Evolutionary conservation across 2,329 filamentous ascomycete genomes (phyloP).

Genomic region (Apiospora marii): DNA sequence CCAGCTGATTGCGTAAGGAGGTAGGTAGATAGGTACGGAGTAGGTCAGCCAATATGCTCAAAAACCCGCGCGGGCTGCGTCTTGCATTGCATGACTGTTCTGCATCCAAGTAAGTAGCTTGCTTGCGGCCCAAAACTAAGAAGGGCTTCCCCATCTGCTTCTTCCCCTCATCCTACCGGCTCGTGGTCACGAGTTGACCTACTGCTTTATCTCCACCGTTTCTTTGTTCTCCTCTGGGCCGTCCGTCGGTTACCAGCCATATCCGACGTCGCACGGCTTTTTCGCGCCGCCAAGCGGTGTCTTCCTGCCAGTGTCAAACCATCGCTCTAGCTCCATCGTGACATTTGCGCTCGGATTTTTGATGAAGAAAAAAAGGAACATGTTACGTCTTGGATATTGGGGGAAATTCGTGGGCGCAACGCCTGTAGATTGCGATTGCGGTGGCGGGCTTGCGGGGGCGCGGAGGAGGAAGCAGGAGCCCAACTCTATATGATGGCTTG

Average conservation of each 20-base stretch:
- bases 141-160: neutral
- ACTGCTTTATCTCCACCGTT: neutral
- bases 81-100: neutral
- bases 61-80: neutral
- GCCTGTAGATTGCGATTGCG: slow-evolving; percentile 12
- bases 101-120: neutral
- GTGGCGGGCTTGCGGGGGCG: neutral
- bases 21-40: neutral
- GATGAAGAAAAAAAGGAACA: neutral
- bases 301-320: slow-evolving; percentile 1
- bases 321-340: neutral
- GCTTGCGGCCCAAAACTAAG: slow-evolving; percentile 13
- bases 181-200: neutral
- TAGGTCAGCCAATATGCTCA: neutral
- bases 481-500: slow-evolving; percentile 19
- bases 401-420: neutral
- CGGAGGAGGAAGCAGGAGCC: neutral
- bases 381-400: neutral
- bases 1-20: neutral
- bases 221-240: neutral
- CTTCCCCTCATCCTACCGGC: neutral
- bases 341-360: too few relatives aligned
- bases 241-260: neutral
- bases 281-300: neutral
- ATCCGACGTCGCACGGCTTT: slow-evolving; percentile 18